These are phyloP conservation scores for Talaromyces marneffei DNA, from an alignment of 2,329 filamentous ascomycete species.

Conservation along the genomic window DNA sequence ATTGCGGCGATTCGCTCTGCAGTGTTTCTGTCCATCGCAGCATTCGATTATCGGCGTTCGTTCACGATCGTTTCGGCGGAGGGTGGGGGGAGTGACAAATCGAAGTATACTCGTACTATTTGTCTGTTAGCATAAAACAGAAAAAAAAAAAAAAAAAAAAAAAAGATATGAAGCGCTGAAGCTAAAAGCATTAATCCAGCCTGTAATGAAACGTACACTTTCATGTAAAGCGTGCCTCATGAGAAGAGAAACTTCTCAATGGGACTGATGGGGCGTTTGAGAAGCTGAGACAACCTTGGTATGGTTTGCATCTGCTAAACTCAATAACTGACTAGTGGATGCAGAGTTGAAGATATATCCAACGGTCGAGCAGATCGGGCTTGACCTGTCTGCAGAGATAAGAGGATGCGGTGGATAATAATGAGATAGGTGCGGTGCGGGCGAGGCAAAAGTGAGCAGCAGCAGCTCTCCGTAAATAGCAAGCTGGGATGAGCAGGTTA, in stretches of 20 bases:
- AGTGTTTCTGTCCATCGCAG: slow-evolving; percentile 33
- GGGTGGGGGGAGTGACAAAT: slow-evolving; percentile 2
- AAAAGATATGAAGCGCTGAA: not conserved
- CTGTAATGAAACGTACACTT: not conserved
- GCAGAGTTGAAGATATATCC: not conserved
- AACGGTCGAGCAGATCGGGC: not conserved
- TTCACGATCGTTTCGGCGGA: not conserved
- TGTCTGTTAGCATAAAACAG: not conserved
- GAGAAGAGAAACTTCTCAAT: slow-evolving; percentile 5
- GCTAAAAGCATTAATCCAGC: too few species aligned
- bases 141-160: not conserved
- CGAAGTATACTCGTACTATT: not conserved
- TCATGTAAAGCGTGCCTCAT: not conserved
- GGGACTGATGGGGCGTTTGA: not conserved
- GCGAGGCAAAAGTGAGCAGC: not conserved
- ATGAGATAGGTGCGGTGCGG: not conserved
- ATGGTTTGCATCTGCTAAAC: not conserved
- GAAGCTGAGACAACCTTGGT: not conserved
- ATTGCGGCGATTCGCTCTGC: slow-evolving; percentile 22
- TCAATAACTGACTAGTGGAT: not conserved
- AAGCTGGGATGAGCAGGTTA: not conserved
- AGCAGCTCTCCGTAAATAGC: not conserved
- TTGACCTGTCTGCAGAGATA: not conserved
- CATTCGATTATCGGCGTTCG: slow-evolving; percentile 2
- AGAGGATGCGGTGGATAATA: not conserved